These are phyloP conservation scores for Ceratocystis eucalypticola DNA, from an alignment of 2,329 filamentous ascomycete genomes.

Conservation along the genomic window DNA sequence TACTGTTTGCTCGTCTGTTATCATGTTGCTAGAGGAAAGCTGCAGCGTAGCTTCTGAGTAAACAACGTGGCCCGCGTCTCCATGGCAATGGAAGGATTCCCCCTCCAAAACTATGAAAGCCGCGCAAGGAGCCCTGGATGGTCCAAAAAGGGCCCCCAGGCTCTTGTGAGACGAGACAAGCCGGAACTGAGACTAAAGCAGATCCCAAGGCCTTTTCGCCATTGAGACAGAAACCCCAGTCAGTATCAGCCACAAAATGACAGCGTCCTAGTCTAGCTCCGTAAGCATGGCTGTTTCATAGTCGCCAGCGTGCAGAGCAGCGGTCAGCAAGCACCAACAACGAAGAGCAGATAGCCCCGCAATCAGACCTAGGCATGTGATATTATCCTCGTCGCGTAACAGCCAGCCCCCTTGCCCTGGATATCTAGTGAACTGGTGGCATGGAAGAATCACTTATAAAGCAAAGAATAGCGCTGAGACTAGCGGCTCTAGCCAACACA, in stretches of 20 bases:
- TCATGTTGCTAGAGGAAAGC: neutral
- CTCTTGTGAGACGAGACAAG: neutral
- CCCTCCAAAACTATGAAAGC: neutral
- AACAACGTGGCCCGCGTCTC: constrained; percentile 8
- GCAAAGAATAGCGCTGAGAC: neutral
- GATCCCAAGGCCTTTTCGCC: neutral
- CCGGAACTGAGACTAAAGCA: neutral
- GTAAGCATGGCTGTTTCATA: neutral
- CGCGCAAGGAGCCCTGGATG: neutral
- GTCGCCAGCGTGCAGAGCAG: neutral
- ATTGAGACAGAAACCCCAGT: neutral
- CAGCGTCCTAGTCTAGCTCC: neutral
- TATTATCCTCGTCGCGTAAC: neutral
- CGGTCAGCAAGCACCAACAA: neutral
- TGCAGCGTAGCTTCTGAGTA: neutral
- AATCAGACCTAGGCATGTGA: neutral
- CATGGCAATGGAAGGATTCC: constrained; percentile 11
- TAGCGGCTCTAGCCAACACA: too few relatives aligned
- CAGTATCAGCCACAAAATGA: neutral
- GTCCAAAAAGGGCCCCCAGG: neutral
- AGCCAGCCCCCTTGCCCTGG: neutral
- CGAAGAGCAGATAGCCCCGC: neutral
- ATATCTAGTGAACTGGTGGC: neutral
- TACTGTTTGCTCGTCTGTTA: too few relatives aligned
- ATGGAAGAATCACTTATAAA: neutral